Evolutionary conservation across 192 early-diverging fungal genomes (phyloP), one percentile per base, ranked within the genome.

Genomic region (Linnemannia zychae): DNA sequence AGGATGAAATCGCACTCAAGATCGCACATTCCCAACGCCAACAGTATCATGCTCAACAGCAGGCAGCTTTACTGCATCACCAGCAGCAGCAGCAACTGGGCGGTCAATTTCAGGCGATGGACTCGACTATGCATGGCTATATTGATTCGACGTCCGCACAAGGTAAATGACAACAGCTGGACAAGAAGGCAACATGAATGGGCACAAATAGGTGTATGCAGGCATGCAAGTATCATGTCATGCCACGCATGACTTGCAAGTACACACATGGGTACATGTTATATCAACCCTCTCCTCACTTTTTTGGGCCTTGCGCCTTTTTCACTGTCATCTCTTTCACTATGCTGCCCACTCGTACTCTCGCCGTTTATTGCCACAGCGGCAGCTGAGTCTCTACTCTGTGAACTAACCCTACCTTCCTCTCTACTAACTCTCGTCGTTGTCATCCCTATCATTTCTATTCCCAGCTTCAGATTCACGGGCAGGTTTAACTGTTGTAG

Each of bases 401-500:
- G n/a, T 63, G n/a, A 63, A 63, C 57, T 63, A 63, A 63, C 57
- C 57, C 11, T 28, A 31, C 12, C 24, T 11, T 31, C 28, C 22
- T 33, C n/a, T 33, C 38, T 36, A 52, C 38, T 46, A 12, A 16
- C 40, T 44, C 40, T 44, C 4, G 40, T 44, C 9, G 40, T 44
- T 44, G 9, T 44, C 9, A 9, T 44, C 40, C 40, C n/a, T 44
- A 6, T 44, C 40, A 44, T 47, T 36, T 28, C 11, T n/a, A 50
- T 50, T 65, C 18, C 13, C 63, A 33, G 50, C 57, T 34, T 24
- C 76, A 85, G 83, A 85, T 79, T 44, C 78, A 34, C 72, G 83
- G 36, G 33, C 82, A 79, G 79, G 74, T 48, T 57, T 76, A 52
- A 72, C 73, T 33, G 73, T 85, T n/a, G 72, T 85, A 36, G 83